These are phyloP conservation scores for Miscanthus lutarioriparius DNA, from an alignment of 176 grass and related monocot species.

Conservation along the genomic window DNA sequence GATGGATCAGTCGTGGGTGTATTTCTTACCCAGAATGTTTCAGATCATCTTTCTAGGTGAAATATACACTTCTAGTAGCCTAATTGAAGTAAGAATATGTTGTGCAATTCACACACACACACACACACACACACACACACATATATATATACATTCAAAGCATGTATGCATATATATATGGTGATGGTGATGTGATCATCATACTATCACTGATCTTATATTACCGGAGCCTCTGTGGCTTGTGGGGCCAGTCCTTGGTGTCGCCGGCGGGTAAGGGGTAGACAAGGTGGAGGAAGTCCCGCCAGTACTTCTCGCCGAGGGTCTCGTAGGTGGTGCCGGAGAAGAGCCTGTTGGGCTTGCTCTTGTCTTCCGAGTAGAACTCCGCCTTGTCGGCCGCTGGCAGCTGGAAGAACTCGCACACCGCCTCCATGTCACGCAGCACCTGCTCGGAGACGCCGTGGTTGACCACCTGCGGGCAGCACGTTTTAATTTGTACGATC, in stretches of 20 bases:
- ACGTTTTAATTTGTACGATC: too few species aligned
- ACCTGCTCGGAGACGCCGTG: background rate
- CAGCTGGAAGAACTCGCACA: background rate
- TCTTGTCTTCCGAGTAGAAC: background rate
- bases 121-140: too few species aligned
- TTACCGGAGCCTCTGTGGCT: background rate
- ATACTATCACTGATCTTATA: too few species aligned
- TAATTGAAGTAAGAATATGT: constrained; percentile 16
- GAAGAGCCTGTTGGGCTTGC: background rate
- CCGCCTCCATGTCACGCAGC: background rate
- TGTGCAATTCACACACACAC: too few species aligned
- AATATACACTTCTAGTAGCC: constrained; percentile 25
- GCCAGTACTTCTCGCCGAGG: background rate
- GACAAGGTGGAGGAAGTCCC: background rate
- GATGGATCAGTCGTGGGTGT: constrained; percentile 90
- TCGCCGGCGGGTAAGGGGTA: background rate
- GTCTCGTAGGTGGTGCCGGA: background rate
- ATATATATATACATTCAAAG: too few species aligned
- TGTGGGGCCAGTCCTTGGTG: background rate
- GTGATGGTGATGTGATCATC: too few species aligned
- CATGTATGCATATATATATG: too few species aligned
- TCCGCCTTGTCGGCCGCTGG: background rate
- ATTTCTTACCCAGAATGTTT: constrained; percentile 94
- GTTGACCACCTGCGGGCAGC: background rate
- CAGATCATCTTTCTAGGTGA: constrained; percentile 93